Evolutionary conservation across 2,329 filamentous ascomycete species (phyloP), one percentile per base, ranked within the genome.

Genomic region (Colletotrichum tanaceti): DNA sequence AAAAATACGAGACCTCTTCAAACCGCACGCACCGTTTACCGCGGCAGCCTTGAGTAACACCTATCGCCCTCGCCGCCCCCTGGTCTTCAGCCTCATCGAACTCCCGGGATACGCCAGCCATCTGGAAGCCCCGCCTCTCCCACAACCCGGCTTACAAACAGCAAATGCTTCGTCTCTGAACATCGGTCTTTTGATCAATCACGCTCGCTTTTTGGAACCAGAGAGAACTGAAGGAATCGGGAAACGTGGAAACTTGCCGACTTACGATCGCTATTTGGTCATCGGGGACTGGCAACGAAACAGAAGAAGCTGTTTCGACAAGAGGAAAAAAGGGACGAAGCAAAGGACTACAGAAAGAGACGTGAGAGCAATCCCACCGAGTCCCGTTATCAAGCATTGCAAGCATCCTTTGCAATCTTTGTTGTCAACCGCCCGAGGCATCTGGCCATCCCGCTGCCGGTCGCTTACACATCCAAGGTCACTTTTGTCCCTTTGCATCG

Each of bases 191-290:
- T 55, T 49, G 65, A 68, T 68, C 72, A 74, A 70, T 70, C 74
- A 78, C 77, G 70, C 71, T 79, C 77, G 77, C 77, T 79, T 77
- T 72, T 64, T 69, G 68, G 59, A 60, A 54, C 38, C 53, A 65
- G 61, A 49, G 54, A 68, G 61, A 53, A 24, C 28, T 16, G 46
- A 64, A 49, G 57, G 32, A 44, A 54, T 52, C 50, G 20, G 24
- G 52, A 70, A 63, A 70, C 63, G 47, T 66, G 65, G 65, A 60
- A 71, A 52, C 57, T 69, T 13, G n/a, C 68, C 47, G 70, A 73
- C 54, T 70, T 73, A 82, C 81, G 74, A 77, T 83, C 81, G 79
- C 80, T 82, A 79, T 76, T 32, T 73, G 71, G 72, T 70, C 28
- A 67, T 61, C 70, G 69, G 68, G 61, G 60, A 68, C 55, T 49